Evolutionary conservation across 148 eudicot genomes (phyloP), one percentile per base, ranked within the genome.

Genomic region (Camellia granthamiana): DNA sequence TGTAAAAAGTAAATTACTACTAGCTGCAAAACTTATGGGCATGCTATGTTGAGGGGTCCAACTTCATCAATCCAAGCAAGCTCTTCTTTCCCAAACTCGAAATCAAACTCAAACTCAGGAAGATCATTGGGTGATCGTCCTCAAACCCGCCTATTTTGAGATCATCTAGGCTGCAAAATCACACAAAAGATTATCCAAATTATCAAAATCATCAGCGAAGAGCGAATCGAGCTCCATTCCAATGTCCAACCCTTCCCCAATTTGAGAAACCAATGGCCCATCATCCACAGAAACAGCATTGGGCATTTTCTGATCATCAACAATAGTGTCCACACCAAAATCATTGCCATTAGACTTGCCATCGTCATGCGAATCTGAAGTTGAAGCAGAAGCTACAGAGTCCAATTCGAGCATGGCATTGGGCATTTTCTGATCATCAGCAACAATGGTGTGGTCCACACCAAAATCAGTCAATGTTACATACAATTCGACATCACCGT

Each of bases 1-100:
- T 80, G 67, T 49, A 78, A 30, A 30, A 30, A 66, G 55, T 58
- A 43, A 77, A 72, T 47, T 78, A 38, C 41, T 55, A 56, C 46
- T 72, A 74, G n/a, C 97, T 92, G 91, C 98, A 92, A 94, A 94
- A 94, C 88, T 93, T 86, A 87, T 42, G 81, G 87, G 88, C 98
- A 91, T 54, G 96, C 90, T 55, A 93, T 81, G 80, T 88, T 92
- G 76, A 86, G 84, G 74, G 95, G 87, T 84, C 38, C 38, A 30
- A 30, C 38, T 30, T 89, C 93, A 15, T 84, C 84, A 19, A 79
- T 58, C 77, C 85, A 88, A 21, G 79, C 70, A 43, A 78, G 61
- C n/a, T 79, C 85, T 21, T 84, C 90, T 4, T 63, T 84, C 13
- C 89, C 89, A 7, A 92, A 82, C 76, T 90, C 92, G 42, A 92